These are phyloP conservation scores for Phaeosphaeriaceae sp. DNA, from an alignment of 2,329 filamentous ascomycete species.

Conservation along the genomic window DNA sequence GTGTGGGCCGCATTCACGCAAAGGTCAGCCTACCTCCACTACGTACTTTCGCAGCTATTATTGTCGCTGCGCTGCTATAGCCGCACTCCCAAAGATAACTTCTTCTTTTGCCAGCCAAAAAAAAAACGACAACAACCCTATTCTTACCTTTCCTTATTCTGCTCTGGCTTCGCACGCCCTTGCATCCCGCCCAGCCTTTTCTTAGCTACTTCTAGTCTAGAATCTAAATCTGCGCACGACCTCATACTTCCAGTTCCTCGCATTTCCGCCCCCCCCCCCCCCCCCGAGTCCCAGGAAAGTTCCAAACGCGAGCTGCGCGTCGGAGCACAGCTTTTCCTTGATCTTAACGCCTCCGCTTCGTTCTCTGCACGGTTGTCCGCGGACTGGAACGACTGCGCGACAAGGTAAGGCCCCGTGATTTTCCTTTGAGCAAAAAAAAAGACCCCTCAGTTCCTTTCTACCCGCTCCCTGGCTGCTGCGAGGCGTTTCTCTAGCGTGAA, in stretches of 20 bases:
- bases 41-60: slow-evolving; percentile 5
- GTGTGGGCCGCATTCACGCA: slow-evolving; percentile 7
- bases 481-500: slow-evolving; percentile 3
- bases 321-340: slow-evolving; percentile 29
- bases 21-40: slow-evolving; percentile 1
- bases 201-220: slow-evolving; percentile 31
- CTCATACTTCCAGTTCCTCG: slow-evolving; percentile 36
- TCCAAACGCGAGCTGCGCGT: slow-evolving; percentile 4
- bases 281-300: slow-evolving; percentile 31
- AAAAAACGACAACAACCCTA: no score
- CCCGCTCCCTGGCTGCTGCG: slow-evolving; percentile 19
- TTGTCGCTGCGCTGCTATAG: slow-evolving; percentile 1
- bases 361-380: slow-evolving; percentile 31
- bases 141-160: no score
- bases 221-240: slow-evolving; percentile 13
- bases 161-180: slow-evolving; percentile 10
- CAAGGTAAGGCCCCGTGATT: slow-evolving; percentile 37
- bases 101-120: no score
- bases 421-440: slow-evolving; percentile 19
- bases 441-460: slow-evolving; percentile 11
- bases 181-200: slow-evolving; percentile 28
- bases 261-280: no score
- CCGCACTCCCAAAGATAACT: no score
- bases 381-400: slow-evolving; percentile 11
- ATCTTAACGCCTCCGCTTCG: slow-evolving; percentile 33